Evolutionary conservation across 176 grass and related monocot species (phyloP), one percentile per base, ranked within the genome.

Genomic region (Oryza brachyantha): DNA sequence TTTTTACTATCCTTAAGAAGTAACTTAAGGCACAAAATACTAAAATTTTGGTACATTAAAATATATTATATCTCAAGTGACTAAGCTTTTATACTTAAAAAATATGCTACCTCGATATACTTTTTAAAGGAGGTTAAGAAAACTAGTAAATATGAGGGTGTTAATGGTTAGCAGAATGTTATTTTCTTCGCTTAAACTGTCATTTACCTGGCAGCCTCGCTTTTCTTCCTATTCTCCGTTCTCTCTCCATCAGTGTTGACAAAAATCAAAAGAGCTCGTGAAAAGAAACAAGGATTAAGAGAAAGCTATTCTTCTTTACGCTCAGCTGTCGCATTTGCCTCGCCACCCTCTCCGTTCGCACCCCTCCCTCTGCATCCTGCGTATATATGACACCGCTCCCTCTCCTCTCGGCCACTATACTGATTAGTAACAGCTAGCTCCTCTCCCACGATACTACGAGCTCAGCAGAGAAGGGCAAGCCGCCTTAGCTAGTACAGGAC

Each of bases 261-360:
- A 73, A 93, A 93, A 91, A 89, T 55, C 54, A 66, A 93, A 91
- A 89, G 62, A 34, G 57, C 24, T 48, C 78, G 34, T 67, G 61
- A 39, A 80, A 91, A 88, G 64, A 65, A 78, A 69, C 80, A 83
- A 77, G 72, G 68, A 77, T 68, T 67, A 88, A 19, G 61, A 87
- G 34, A 86, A 73, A 79, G 64, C 73, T 22, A 10, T 21, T 25
- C 67, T 81, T 87, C 84, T 93, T 83, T 91, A 80, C 63, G 71
- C 75, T 83, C 66, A 59, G 12, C 69, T 75, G 80, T 81, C 65
- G 81, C 43, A 52, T 72, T 66, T 66, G 63, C 76, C 78, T 86
- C 78, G 24, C 76, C 78, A 28, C 72, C 35, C 9, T 64, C 76
- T 41, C 26, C 29, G 63, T 68, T 48, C n/a, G 17, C 59, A 52